Evolutionary conservation across 495 filamentous ascomycete genomes (phyloP).

Genomic region (Neurospora sp.): DNA sequence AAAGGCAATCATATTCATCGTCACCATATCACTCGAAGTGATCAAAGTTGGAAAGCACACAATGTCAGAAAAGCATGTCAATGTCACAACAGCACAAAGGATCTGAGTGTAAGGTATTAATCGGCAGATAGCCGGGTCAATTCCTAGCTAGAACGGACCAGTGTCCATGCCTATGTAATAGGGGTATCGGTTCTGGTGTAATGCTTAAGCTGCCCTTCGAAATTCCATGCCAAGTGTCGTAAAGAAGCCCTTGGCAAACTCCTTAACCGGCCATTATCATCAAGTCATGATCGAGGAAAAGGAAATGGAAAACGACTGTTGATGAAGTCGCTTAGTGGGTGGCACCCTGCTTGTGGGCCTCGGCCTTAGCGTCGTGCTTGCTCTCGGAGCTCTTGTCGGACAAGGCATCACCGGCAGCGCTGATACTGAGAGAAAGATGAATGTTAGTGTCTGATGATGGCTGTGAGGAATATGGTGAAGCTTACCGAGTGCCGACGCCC

Average conservation of each 20-base stretch:
- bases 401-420: constrained; percentile 46
- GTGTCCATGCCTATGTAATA: not conserved
- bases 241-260: not conserved
- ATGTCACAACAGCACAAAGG: not conserved
- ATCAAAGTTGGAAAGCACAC: not conserved
- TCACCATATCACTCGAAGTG: not conserved
- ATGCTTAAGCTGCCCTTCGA: not conserved
- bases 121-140: not conserved
- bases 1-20: not conserved
- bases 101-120: not conserved
- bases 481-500: constrained; percentile 41
- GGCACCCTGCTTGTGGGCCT: constrained; percentile 46
- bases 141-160: not conserved
- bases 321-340: constrained; percentile 38
- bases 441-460: not conserved
- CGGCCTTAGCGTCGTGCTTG: constrained; percentile 43
- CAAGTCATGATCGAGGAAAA: not conserved
- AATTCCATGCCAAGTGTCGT: not conserved
- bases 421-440: constrained; percentile 27
- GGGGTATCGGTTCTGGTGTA: not conserved
- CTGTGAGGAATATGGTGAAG: not conserved
- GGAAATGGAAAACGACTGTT: not conserved
- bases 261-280: not conserved
- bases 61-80: not conserved
- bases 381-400: constrained; percentile 48